Evolutionary conservation across 2,329 filamentous ascomycete species (phyloP), one percentile per base, ranked within the genome.

Genomic region (Penicillium sp.): DNA sequence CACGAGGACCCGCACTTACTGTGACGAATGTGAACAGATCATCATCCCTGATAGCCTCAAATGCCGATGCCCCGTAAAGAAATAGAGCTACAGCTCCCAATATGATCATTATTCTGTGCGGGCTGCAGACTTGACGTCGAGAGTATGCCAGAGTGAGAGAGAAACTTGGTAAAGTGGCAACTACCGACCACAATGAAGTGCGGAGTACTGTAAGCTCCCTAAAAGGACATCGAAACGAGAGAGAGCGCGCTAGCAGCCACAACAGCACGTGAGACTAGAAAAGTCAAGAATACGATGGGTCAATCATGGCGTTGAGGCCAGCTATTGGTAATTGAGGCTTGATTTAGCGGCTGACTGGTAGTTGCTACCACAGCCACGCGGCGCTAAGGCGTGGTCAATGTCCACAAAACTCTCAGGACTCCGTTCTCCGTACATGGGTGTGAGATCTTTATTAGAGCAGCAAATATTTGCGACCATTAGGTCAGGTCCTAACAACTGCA

Each of bases 1-100:
- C 7, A 6, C 14, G 43, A 42, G 19, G n/a, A 54, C 38, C 38
- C 38, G 38, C 38, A 48, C 43, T 46, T 26, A 46, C 43, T 61
- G 43, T 46, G 25, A 46, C 43, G 25, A 26, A 46, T 46, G 43
- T 46, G 25, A 28, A 28, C 25, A 46, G 6, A 26, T 46, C 43
- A 46, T 46, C 43, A 16, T 46, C 43, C 14, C 43, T 46, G 2
- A 46, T 46, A 16, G 43, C 26, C 25, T 46, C 43, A 16, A 46
- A 46, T 28, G 43, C 43, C 43, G 25, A 46, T 46, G 43, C 43
- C 25, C 43, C 43, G 43, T 16, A 26, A 16, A 46, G 43, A 46
- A 26, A 16, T 46, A 46, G 8, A 14, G 43, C 26, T 28, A 46
- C 13, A 26, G 6, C 43, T 25, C 43, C 25, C 25, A 46, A 46